A percentile compares a stretch with the other conserved stretches of the same genome.
phyloP scores from a whole-genome alignment of 2,329 filamentous ascomycete species.

The Trichoderma sp. region DNA sequence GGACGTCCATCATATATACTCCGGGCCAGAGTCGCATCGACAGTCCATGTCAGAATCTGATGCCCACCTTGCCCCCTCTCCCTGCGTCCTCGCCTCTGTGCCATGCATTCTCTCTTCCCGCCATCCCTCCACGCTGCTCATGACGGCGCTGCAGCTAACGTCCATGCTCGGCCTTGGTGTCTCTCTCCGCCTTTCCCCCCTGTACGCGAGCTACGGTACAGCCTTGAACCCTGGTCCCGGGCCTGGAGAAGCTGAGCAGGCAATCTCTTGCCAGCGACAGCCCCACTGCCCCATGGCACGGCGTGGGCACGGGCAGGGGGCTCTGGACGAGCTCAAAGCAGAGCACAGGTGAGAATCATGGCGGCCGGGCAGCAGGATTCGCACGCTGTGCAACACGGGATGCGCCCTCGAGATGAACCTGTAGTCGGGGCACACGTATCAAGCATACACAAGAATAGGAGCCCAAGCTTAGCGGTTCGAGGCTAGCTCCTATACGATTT shows the following conservation, averaged over 20 bases:
- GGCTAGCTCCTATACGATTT: background rate
- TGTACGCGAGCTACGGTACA: background rate
- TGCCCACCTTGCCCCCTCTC: slow-evolving; percentile 2
- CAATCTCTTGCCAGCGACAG: slow-evolving; percentile 26
- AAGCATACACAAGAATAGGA: background rate
- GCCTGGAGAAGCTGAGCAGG: slow-evolving; percentile 18
- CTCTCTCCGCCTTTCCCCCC: slow-evolving; percentile 21
- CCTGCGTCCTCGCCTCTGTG: background rate
- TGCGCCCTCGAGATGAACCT: background rate
- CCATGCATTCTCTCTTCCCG: slow-evolving; percentile 1
- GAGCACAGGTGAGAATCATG: background rate
- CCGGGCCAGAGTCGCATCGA: slow-evolving; percentile 14
- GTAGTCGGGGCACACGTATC: background rate
- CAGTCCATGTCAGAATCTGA: background rate
- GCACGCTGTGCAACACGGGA: background rate
- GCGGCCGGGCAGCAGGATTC: background rate
- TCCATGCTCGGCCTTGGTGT: slow-evolving; percentile 21
- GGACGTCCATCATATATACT: slow-evolving; percentile 24
- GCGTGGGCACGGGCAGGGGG: slow-evolving; percentile 6
- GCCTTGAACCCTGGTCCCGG: slow-evolving; percentile 15
- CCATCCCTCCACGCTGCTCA: slow-evolving; percentile 21
- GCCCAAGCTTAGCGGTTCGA: background rate
- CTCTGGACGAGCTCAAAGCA: slow-evolving; percentile 9
- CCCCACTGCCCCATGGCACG: slow-evolving; percentile 22
- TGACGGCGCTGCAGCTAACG: slow-evolving; percentile 20